These are phyloP conservation scores for Sugiyamaella japonica DNA, from an alignment of 1,139 yeast species.

Conservation along the genomic window DNA sequence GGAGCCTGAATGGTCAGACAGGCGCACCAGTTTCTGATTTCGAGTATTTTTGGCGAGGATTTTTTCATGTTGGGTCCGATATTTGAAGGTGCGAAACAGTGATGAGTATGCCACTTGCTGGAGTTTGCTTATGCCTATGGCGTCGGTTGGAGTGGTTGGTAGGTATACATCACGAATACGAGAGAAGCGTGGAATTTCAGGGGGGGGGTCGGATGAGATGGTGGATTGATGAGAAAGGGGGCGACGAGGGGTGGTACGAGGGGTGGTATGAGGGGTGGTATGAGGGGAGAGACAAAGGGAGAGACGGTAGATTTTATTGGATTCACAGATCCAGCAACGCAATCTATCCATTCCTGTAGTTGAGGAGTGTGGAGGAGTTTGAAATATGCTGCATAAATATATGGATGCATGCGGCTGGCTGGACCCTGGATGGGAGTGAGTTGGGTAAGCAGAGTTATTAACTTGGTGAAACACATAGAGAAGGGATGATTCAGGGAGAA, in stretches of 20 bases:
- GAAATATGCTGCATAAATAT: too few relatives aligned
- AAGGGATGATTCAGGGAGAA: too few relatives aligned
- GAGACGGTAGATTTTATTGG: background rate
- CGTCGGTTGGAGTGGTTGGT: background rate
- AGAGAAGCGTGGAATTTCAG: conserved; percentile 7
- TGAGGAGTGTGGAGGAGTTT: background rate
- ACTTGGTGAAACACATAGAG: too few relatives aligned
- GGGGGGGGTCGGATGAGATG: too few relatives aligned
- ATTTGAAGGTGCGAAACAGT: conserved; percentile 8
- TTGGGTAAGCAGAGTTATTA: too few relatives aligned
- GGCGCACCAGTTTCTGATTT: background rate
- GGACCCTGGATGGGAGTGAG: background rate
- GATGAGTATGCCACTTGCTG: conserved; percentile 12
- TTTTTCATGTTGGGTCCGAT: conserved; percentile 9
- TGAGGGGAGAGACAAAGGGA: too few relatives aligned
- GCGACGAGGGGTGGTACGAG: background rate
- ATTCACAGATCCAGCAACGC: background rate
- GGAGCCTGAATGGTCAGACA: background rate
- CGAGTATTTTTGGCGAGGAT: background rate
- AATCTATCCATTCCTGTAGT: background rate
- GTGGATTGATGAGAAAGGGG: background rate
- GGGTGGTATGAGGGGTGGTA: background rate
- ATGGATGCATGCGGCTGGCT: background rate
- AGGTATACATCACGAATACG: conserved; percentile 12
- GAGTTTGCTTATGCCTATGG: background rate